Base-by-base conservation (phyloP, 257 asterid genomes). In the Jacaranda copaia region DNA sequence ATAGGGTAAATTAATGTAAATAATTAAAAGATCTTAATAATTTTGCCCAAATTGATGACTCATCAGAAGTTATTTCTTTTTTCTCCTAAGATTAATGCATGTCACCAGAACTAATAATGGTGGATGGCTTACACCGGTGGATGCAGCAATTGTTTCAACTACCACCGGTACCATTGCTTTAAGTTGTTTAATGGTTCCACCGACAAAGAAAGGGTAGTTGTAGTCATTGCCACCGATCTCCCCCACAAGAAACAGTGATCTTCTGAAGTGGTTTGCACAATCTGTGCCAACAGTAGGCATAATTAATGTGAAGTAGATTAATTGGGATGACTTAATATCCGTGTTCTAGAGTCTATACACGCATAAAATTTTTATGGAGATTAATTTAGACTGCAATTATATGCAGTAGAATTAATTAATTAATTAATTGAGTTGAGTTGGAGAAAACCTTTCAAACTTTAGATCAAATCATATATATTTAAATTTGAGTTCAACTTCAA, bases 211-310 rank as follows among this genome's bases (percentile, higher is more conserved):
- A 0, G 87, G 93, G 77, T 89, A 91, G 84, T 93, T 93, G 85
- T 84, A 89, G 85, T 93, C 98, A 85, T 93, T 93, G 58, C 96
- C 97, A 45, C 98, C 98, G 5, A 93, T 93, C 83, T 93, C 98
- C 40, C 98, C 98, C 78, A 93, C 92, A 3, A 93, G 78, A 79
- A 93, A 93, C 1, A 93, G 81, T 16, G 95, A 86, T 58, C 78
- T 84, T 49, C 75, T 83, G 5, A 93, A 88, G 38, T 84, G 81
- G 0, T 81, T 79, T 15, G 79, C 76, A 68, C 97, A 91, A 46
- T 86, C 98, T 93, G 87, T 57, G 10, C 8, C 75, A 14, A 66
- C 42, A 42, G 18, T 4, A 39, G 39, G 12, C 6, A 49, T 12
- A 43, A 13, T n/a, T 38, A 55, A 11, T 7, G 48, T 3, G 14